Conservation (phyloP, 2,329 filamentous ascomycete species). For the Rutstroemia sydowiana region DNA sequence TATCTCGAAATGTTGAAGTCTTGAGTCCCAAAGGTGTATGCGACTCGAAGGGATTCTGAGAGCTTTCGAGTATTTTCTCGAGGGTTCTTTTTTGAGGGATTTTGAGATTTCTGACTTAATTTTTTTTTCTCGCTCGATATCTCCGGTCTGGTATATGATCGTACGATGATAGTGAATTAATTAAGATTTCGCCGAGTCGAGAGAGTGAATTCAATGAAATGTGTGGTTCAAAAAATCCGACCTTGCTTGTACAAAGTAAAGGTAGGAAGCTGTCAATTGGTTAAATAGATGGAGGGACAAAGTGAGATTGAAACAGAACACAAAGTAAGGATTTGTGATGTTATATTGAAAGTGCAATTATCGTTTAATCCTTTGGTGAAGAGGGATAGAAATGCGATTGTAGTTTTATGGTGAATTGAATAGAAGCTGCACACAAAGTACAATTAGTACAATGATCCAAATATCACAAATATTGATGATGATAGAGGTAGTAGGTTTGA, state of each 20-base stretch:
- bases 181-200: not conserved
- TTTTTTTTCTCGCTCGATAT: not conserved
- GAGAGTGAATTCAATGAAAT: not conserved
- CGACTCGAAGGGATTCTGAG: not conserved
- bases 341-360: not conserved
- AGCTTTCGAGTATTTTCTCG: too few relatives aligned
- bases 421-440: too few relatives aligned
- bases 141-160: not conserved
- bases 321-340: slow-evolving; percentile 3
- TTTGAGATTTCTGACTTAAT: not conserved
- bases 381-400: too few relatives aligned
- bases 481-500: too few relatives aligned
- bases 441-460: too few relatives aligned
- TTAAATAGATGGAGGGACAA: slow-evolving; percentile 7
- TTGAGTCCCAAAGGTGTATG: not conserved
- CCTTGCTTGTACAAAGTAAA: not conserved
- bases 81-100: too few relatives aligned
- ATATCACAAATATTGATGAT: too few relatives aligned
- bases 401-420: too few relatives aligned
- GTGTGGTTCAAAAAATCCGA: not conserved
- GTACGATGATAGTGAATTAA: slow-evolving; percentile 3
- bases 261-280: slow-evolving; percentile 13
- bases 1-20: too few relatives aligned
- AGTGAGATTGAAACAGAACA: slow-evolving; percentile 9
- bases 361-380: not conserved